Evolutionary conservation across 2,329 filamentous ascomycete species (phyloP), one percentile per base, ranked within the genome.

Genomic region (Penicillium sp.): DNA sequence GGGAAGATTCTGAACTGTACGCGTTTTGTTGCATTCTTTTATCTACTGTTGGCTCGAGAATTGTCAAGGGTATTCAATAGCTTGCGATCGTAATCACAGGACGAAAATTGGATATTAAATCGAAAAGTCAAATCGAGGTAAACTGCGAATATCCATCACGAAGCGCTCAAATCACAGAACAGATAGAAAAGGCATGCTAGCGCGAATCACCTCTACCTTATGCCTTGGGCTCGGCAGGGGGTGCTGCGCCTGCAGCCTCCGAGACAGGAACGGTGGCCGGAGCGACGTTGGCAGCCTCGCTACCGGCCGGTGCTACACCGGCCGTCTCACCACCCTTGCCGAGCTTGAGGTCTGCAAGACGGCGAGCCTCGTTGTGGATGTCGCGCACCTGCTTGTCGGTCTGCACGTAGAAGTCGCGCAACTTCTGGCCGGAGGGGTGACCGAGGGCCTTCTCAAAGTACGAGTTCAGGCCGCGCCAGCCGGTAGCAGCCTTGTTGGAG

Each of bases 361-460:
- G 81, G 47, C 83, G 77, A 20, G 92, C 92, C 74, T 98, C 92
- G 46, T 75, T 76, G 69, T 98, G 92, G 31, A 98, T 92, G 61
- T 98, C 92, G 55, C 87, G 75, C 20, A 95, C 88, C 68, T 96
- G 89, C 70, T 87, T 87, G 62, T 84, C 81, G 47, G 85, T 78
- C 52, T 86, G 74, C 6, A 81, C 76, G 69, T 98, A 98, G 70
- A 98, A 98, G 47, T 82, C 73, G 52, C 85, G 84, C 44, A 98
- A 70, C 68, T 84, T 87, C 72, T 89, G 80, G 53, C 92, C 92
- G 1, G 88, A 94, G 7, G 88, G 87, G 0, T 88, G 93, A 61
- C 76, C 82, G 40, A 82, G 72, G 2, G 90, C 90, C 76, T 93
- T 93, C 70, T 96, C 90, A 60, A 95, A 96, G 77, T 96, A 98